phyloP scores from a whole-genome alignment of 805 yeast genomes.

The Candida nemodendra region DNA sequence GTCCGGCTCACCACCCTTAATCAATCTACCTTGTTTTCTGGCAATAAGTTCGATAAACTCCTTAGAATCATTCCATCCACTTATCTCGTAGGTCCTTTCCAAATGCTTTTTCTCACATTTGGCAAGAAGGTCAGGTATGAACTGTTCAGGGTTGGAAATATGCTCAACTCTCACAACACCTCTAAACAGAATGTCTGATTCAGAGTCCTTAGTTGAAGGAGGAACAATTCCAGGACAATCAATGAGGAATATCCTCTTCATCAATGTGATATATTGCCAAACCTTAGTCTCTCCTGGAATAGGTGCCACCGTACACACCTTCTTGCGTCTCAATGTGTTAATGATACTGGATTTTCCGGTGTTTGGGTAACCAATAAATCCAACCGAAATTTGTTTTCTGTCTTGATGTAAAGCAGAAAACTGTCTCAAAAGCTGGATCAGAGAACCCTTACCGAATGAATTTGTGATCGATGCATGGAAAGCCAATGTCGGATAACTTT shows the following conservation, averaged over 20 bases:
- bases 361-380: constrained; percentile 96
- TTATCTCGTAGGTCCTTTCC: constrained; percentile 92
- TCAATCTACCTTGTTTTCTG: constrained; percentile 84
- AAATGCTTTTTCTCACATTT: constrained; percentile 88
- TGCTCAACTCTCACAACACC: constrained; percentile 99
- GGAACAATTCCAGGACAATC: constrained; percentile 99
- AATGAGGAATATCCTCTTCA: constrained; percentile 92
- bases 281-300: constrained; percentile 99
- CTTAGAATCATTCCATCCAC: constrained; percentile 78
- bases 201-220: constrained; percentile 85
- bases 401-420: constrained; percentile 88
- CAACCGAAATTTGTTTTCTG: constrained; percentile 94
- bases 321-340: constrained; percentile 89
- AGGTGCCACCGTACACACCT: constrained; percentile 96
- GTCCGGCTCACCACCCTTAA: constrained; percentile 98
- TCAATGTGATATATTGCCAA: constrained; percentile 96
- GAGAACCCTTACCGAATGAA: constrained; percentile 96
- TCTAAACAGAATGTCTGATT: constrained; percentile 87
- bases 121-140: constrained; percentile 78
- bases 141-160: constrained; percentile 92
- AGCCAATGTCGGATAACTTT: constrained; percentile 90
- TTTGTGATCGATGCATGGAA: constrained; percentile 97
- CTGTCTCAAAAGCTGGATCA: constrained; percentile 90
- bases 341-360: constrained; percentile 97
- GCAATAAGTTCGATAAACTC: constrained; percentile 91